Evolutionary conservation across 2,329 filamentous ascomycete genomes (phyloP).

Genomic region (Trichoderma sp.): DNA sequence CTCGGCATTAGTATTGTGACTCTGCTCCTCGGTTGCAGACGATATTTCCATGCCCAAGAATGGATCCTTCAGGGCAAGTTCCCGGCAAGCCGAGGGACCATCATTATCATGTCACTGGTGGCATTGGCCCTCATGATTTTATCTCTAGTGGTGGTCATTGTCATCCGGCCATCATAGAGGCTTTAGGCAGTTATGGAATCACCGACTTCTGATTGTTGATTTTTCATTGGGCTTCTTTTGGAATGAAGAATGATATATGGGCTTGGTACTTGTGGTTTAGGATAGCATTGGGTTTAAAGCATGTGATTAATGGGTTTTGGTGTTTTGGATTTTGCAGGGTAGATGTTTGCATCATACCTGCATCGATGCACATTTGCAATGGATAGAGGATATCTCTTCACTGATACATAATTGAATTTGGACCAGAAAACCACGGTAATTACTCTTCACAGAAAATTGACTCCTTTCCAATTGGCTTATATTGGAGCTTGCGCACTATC

Average conservation of each 20-base stretch:
- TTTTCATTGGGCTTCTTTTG: not conserved
- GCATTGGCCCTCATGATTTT: constrained; percentile 64
- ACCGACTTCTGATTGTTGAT: not conserved
- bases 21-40: constrained; percentile 73
- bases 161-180: constrained; percentile 46
- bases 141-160: constrained; percentile 60
- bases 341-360: not conserved
- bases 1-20: constrained; percentile 74
- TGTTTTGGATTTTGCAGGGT: not conserved
- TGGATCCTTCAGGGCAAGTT: constrained; percentile 82
- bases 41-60: constrained; percentile 76
- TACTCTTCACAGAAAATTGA: not conserved
- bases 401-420: not conserved
- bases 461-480: not conserved
- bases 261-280: not conserved
- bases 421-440: not conserved
- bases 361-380: not conserved
- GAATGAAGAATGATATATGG: not conserved
- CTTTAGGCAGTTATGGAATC: not conserved
- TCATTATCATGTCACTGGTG: constrained; percentile 68
- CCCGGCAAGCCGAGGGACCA: constrained; percentile 73
- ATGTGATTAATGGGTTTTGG: not conserved
- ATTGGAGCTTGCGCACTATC: not conserved
- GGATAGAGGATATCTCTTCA: not conserved
- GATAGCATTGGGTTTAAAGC: not conserved